Conservation (phyloP, 2,329 filamentous ascomycete genomes). For the Penicillium sp. region DNA sequence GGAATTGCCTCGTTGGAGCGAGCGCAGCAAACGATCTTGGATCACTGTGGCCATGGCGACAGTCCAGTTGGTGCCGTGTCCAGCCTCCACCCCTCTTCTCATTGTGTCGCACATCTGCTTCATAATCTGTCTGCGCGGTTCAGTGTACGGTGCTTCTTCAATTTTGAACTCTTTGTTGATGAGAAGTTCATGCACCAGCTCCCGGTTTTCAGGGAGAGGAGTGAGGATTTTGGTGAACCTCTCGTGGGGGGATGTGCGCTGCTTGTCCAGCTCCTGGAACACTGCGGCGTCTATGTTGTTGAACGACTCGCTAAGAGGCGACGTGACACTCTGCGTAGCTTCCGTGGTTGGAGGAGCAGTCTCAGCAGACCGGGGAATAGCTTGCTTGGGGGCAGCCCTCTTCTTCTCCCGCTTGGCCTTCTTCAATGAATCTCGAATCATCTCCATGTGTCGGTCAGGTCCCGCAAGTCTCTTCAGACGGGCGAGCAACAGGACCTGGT, state of each 20-base stretch:
- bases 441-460: constrained; percentile 50
- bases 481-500: constrained; percentile 55
- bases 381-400: constrained; percentile 46
- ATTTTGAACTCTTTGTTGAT: constrained; percentile 57
- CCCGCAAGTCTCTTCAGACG: constrained; percentile 55
- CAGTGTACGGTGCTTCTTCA: constrained; percentile 43
- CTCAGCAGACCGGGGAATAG: constrained; percentile 49
- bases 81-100: constrained; percentile 49
- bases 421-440: constrained; percentile 53
- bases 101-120: constrained; percentile 52
- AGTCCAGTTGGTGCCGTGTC: constrained; percentile 51
- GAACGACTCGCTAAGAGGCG: constrained; percentile 36
- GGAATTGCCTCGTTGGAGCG: constrained; percentile 53
- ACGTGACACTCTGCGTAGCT: constrained; percentile 31
- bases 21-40: constrained; percentile 51
- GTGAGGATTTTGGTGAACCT: constrained; percentile 49
- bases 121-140: constrained; percentile 49
- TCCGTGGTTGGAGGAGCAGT: constrained; percentile 28
- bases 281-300: constrained; percentile 29
- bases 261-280: constrained; percentile 30
- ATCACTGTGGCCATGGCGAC: constrained; percentile 60
- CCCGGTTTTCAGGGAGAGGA: constrained; percentile 52
- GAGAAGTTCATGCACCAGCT: constrained; percentile 55
- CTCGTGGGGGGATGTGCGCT: constrained; percentile 31
- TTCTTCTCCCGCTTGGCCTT: constrained; percentile 49